A percentile compares a stretch with the other conserved stretches of the same genome.
phyloP scores from a whole-genome alignment of 2,329 filamentous ascomycete genomes.

The Cercospora citrullina region DNA sequence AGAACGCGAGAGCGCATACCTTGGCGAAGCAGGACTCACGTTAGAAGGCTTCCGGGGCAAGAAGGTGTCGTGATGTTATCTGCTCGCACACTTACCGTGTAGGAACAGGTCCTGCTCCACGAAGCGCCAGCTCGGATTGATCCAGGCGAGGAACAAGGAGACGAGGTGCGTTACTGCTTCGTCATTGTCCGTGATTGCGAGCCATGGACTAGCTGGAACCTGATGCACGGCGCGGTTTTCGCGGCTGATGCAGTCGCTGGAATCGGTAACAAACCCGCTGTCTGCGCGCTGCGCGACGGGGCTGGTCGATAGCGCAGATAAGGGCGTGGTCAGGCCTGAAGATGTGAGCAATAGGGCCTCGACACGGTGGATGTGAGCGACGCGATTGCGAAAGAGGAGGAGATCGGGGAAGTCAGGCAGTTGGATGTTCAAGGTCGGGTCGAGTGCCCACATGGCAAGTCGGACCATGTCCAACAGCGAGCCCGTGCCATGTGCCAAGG shows the following conservation, averaged over 20 bases:
- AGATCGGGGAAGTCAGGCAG: background rate
- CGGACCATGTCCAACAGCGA: slow-evolving; percentile 14
- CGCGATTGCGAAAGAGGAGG: background rate
- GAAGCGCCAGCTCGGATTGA: slow-evolving; percentile 23
- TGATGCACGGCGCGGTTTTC: background rate
- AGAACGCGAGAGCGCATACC: slow-evolving; percentile 13
- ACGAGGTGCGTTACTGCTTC: slow-evolving; percentile 20
- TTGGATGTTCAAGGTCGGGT: background rate
- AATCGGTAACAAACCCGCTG: too few relatives aligned
- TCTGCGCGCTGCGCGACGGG: background rate
- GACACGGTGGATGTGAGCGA: background rate
- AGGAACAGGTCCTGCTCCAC: slow-evolving; percentile 23
- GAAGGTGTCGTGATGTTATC: too few relatives aligned
- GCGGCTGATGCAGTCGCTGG: too few relatives aligned
- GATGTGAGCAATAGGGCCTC: background rate
- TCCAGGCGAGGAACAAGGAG: slow-evolving; percentile 20
- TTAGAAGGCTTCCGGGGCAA: too few relatives aligned
- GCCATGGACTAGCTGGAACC: slow-evolving; percentile 17
- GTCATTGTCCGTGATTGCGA: slow-evolving; percentile 9
- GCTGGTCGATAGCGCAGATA: background rate
- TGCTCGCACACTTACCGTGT: slow-evolving; percentile 6
- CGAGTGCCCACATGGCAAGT: slow-evolving; percentile 6
- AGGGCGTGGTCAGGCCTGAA: background rate
- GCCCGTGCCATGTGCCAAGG: slow-evolving; percentile 17
- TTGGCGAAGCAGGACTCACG: background rate